Evolutionary conservation across 164 flowering plant species (phyloP).

Genomic region (Chloranthus sessilifolius): DNA sequence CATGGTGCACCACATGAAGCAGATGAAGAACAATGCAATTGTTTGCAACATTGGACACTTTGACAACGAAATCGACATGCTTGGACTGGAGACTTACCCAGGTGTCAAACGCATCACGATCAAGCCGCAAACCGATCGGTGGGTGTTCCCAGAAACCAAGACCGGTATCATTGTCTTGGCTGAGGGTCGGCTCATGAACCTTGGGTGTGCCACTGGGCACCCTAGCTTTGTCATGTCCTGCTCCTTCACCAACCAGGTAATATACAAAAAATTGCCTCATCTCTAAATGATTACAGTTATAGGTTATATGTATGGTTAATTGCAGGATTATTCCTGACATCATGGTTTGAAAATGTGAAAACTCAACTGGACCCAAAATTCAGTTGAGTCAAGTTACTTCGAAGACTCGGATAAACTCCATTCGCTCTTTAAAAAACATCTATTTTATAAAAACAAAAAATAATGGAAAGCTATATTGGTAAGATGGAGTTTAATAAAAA

Average conservation of each 20-base stretch:
- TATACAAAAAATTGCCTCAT: not conserved
- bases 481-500: no score
- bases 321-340: no score
- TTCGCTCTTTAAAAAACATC: no score
- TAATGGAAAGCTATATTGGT: no score
- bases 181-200: constrained; percentile 26
- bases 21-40: constrained; percentile 41
- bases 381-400: no score
- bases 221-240: constrained; percentile 29
- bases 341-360: no score
- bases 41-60: constrained; percentile 41
- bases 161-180: constrained; percentile 20
- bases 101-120: constrained; percentile 22
- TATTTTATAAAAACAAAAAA: no score
- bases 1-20: constrained; percentile 28
- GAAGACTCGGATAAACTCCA: no score
- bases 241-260: constrained; percentile 28
- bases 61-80: constrained; percentile 26
- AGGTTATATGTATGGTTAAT: no score
- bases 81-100: constrained; percentile 17
- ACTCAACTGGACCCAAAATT: no score
- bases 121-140: constrained; percentile 25
- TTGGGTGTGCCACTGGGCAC: constrained; percentile 28
- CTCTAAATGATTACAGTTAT: no score
- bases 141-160: constrained; percentile 23